phyloP scores from a whole-genome alignment of 2,329 filamentous ascomycete genomes.

The Arthroderma sp. region DNA sequence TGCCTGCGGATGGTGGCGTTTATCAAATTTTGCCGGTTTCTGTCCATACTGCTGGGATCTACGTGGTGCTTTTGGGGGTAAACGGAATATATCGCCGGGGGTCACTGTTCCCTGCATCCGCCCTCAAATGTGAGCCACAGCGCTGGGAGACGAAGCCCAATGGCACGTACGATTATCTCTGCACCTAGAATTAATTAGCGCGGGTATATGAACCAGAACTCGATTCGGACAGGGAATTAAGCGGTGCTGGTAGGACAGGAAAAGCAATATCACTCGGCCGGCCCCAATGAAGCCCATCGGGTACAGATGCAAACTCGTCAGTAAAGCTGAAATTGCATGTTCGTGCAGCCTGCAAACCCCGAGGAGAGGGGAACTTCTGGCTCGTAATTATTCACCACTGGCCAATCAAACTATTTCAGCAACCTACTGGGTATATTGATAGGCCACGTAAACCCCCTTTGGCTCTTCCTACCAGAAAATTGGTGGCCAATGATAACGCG shows the following conservation, averaged over 20 bases:
- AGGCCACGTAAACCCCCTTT: background rate
- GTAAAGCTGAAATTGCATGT: conserved; percentile 1
- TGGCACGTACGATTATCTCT: background rate
- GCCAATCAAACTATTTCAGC: background rate
- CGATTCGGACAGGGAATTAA: background rate
- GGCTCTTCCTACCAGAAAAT: background rate
- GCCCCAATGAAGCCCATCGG: background rate
- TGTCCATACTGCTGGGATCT: conserved; percentile 1
- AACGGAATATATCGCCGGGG: background rate
- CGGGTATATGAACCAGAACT: background rate
- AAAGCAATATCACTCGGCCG: background rate
- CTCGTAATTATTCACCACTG: background rate
- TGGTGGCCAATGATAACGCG: background rate
- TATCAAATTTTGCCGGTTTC: background rate
- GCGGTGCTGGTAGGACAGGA: background rate
- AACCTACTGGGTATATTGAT: background rate
- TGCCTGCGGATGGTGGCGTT: background rate
- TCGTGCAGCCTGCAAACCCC: background rate
- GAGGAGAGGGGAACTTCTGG: background rate
- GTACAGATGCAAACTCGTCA: background rate
- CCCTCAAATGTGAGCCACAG: background rate
- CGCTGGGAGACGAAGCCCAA: background rate
- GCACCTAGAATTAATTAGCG: background rate
- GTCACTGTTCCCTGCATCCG: background rate
- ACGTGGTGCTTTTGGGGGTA: background rate